phyloP scores from a whole-genome alignment of 225 moss, liverwort and hornwort species.

The Marchantia paleacea region DNA sequence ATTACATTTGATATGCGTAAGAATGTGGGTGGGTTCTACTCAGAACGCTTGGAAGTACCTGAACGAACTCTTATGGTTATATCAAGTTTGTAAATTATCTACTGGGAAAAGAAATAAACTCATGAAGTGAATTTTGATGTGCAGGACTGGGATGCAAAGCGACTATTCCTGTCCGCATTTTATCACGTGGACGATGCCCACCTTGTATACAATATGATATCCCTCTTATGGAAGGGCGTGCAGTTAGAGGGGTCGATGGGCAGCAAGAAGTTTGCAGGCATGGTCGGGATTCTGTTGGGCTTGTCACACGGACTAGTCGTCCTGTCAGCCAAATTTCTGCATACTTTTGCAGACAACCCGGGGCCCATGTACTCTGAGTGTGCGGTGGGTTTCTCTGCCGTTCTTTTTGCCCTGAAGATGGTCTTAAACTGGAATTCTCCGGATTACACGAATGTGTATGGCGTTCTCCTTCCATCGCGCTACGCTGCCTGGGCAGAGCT shows the following conservation, averaged over 20 bases:
- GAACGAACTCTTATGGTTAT: no score
- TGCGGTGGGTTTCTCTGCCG: slow-evolving; percentile 77
- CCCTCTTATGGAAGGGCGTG: slow-evolving; percentile 75
- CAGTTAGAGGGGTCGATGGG: slow-evolving; percentile 73
- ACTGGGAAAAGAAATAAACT: neutral
- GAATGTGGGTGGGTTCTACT: no score
- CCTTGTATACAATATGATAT: slow-evolving; percentile 83
- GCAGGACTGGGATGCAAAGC: slow-evolving; percentile 71
- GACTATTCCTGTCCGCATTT: slow-evolving; percentile 76
- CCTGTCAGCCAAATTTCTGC: slow-evolving; percentile 50
- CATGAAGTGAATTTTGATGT: slow-evolving; percentile 7
- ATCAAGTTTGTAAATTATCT: no score
- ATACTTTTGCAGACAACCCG: slow-evolving; percentile 39
- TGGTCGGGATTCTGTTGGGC: slow-evolving; percentile 67
- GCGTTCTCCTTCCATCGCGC: slow-evolving; percentile 63
- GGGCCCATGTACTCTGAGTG: slow-evolving; percentile 67
- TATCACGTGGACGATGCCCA: slow-evolving; percentile 82
- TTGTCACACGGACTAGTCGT: slow-evolving; percentile 74
- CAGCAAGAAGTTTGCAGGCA: slow-evolving; percentile 63
- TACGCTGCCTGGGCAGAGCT: slow-evolving; percentile 94
- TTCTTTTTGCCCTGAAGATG: slow-evolving; percentile 78
- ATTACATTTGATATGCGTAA: no score
- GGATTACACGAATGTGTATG: slow-evolving; percentile 60
- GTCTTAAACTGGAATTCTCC: slow-evolving; percentile 74
- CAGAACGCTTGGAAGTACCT: no score